Percentiles rank a stretch among this genome's conserved stretches.
Evolutionary conservation across 176 grass and related monocot genomes (phyloP).

Genomic region (Hordeum marinum): DNA sequence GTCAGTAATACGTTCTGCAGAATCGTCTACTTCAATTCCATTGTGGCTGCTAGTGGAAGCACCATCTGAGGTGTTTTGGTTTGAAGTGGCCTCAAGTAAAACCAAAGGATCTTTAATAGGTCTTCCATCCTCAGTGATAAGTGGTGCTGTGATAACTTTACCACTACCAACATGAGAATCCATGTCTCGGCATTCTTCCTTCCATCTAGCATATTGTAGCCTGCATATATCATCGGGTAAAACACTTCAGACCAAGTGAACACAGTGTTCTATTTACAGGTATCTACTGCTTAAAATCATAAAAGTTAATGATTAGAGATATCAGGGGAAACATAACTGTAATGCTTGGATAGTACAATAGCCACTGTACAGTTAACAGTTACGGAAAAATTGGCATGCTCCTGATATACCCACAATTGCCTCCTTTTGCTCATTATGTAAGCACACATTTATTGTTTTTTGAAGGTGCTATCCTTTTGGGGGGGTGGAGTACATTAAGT

Average conservation of each 20-base stretch:
- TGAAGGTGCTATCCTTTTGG: not conserved
- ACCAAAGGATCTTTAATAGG: conserved; percentile 94
- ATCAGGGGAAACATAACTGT: not conserved
- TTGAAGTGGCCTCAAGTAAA: conserved; percentile 69
- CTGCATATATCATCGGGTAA: conserved; percentile 35
- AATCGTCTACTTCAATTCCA: conserved; percentile 17
- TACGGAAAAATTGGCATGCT: conserved; percentile 8
- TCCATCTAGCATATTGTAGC: conserved; percentile 87
- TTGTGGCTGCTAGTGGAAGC: conserved; percentile 15
- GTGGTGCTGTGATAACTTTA: conserved; percentile 83
- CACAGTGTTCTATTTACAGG: not conserved
- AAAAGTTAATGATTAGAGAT: conserved; percentile 7
- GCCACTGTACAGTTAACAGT: not conserved
- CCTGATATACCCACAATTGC: not conserved
- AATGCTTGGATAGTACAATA: conserved; percentile 10
- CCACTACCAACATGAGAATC: conserved; percentile 98
- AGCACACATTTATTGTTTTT: not conserved
- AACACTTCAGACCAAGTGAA: conserved; percentile 14
- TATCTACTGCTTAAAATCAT: conserved; percentile 6
- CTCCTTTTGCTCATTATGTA: not conserved
- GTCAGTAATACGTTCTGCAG: conserved; percentile 33
- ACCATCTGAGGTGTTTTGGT: conserved; percentile 22
- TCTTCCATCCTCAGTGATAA: conserved; percentile 80
- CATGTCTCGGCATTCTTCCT: conserved; percentile 76
- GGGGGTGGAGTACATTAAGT: not conserved